These are phyloP conservation scores for Kodamaea nitidulidarum DNA, from an alignment of 805 yeast genomes.

Conservation along the genomic window DNA sequence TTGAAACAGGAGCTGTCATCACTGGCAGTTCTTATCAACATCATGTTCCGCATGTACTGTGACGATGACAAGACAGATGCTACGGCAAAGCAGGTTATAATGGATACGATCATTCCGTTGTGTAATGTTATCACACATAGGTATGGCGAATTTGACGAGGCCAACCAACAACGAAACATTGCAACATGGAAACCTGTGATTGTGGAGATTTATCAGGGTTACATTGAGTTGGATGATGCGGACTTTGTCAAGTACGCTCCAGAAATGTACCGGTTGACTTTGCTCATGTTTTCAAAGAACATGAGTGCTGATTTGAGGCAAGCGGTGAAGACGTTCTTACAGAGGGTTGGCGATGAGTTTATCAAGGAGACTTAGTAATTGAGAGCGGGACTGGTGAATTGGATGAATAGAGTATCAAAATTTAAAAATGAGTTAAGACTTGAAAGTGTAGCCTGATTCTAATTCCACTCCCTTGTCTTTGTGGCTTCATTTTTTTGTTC, in stretches of 20 bases:
- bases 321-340: constrained; percentile 57
- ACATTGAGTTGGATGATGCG: constrained; percentile 66
- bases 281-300: constrained; percentile 57
- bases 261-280: constrained; percentile 53
- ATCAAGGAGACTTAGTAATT: constrained; percentile 12
- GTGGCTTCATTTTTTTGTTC: not conserved
- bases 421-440: too few species aligned
- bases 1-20: constrained; percentile 89
- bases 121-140: constrained; percentile 69
- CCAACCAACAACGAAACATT: constrained; percentile 74
- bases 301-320: constrained; percentile 57
- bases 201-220: constrained; percentile 80
- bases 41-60: constrained; percentile 75
- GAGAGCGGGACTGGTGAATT: not conserved
- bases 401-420: not conserved
- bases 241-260: constrained; percentile 64
- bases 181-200: constrained; percentile 90
- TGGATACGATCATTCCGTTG: constrained; percentile 57
- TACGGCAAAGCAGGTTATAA: constrained; percentile 45
- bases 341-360: constrained; percentile 45
- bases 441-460: too few species aligned
- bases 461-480: not conserved
- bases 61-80: constrained; percentile 51
- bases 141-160: constrained; percentile 68
- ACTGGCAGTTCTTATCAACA: constrained; percentile 78